These are phyloP conservation scores for Viola odorata DNA, from an alignment of 345 rosid species.

Conservation along the genomic window DNA sequence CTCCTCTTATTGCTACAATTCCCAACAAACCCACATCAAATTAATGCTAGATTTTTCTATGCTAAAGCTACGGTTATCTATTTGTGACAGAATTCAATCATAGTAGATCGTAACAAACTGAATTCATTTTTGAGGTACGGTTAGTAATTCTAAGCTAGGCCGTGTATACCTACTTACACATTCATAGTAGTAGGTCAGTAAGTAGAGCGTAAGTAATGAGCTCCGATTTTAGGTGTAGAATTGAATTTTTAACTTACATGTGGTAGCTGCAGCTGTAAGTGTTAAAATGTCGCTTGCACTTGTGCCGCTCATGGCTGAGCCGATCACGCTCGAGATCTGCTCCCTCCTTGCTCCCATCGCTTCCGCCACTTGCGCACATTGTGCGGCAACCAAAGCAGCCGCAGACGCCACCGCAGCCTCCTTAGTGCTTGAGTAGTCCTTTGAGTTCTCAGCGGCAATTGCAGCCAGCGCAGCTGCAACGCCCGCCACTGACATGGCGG, in stretches of 20 bases:
- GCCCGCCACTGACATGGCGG: conserved; percentile 83
- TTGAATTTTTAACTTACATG: conserved; percentile 43
- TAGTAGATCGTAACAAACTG: no score
- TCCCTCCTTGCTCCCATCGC: conserved; percentile 83
- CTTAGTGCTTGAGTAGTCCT: conserved; percentile 25
- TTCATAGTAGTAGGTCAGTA: no score
- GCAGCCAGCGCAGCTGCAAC: conserved; percentile 82
- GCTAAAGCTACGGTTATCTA: no score
- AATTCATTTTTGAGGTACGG: no score
- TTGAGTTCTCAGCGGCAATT: conserved; percentile 58
- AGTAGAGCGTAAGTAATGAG: no score
- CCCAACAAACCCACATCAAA: no score
- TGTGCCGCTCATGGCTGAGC: conserved; percentile 72
- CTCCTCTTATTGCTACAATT: conserved; percentile 69
- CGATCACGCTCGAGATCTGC: conserved; percentile 54
- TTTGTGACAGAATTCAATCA: no score
- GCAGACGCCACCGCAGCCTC: conserved; percentile 83
- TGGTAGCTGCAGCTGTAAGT: conserved; percentile 82
- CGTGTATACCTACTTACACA: no score
- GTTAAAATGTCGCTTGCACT: conserved; percentile 70
- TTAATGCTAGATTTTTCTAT: no score
- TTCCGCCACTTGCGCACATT: conserved; percentile 77
- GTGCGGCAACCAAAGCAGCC: conserved; percentile 80
- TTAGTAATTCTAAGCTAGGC: no score
- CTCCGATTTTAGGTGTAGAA: no score